Percentiles rank a stretch among this genome's conserved stretches.
Conservation (phyloP, 768 basidiomycete species). For the Udeniomyces megalosporus region DNA sequence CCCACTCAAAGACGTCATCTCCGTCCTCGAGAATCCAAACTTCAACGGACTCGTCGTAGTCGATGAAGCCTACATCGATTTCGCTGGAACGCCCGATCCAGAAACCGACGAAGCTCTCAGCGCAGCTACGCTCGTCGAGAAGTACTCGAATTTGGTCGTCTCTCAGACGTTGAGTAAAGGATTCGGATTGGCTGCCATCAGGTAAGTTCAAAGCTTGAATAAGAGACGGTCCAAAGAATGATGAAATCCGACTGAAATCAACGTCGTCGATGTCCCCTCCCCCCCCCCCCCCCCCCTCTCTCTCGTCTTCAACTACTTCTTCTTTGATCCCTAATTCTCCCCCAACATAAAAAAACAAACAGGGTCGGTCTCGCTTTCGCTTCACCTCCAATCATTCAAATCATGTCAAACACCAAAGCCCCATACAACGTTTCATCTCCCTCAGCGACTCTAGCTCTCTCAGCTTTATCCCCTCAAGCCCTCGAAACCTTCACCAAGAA, state of each 20-base stretch:
- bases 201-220: too few relatives aligned
- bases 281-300: not conserved
- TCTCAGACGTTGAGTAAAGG: slow-evolving; percentile 93
- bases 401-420: slow-evolving; percentile 87
- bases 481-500: slow-evolving; percentile 50
- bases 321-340: not conserved
- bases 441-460: slow-evolving; percentile 61
- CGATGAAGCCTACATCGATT: slow-evolving; percentile 97
- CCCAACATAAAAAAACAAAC: slow-evolving; percentile 33
- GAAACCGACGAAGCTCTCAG: slow-evolving; percentile 34
- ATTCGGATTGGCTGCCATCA: slow-evolving; percentile 86
- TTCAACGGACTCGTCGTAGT: slow-evolving; percentile 87
- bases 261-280: not conserved
- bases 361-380: slow-evolving; percentile 83
- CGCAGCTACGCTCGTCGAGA: slow-evolving; percentile 48
- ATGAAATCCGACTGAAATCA: too few relatives aligned
- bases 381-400: slow-evolving; percentile 73
- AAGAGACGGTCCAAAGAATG: too few relatives aligned
- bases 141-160: slow-evolving; percentile 79
- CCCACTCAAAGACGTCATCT: slow-evolving; percentile 48
- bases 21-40: slow-evolving; percentile 54
- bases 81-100: slow-evolving; percentile 48
- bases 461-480: slow-evolving; percentile 55
- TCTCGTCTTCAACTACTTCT: not conserved
- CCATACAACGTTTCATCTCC: slow-evolving; percentile 93